Conservation (phyloP, 345 rosid genomes). For the Camelina hispida region DNA sequence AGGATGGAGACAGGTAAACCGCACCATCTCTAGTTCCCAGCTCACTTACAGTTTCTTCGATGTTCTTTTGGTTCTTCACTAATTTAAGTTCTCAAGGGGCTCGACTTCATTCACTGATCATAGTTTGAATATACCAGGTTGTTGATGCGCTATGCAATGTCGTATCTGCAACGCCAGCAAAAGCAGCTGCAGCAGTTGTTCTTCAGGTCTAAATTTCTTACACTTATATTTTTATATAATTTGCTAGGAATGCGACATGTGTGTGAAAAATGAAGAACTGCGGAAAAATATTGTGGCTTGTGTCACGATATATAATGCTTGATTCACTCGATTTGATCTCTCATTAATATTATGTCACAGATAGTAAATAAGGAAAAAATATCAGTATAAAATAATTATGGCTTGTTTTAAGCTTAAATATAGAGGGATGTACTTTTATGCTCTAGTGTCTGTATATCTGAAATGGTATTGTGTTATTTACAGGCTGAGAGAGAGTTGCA, state of each 20-base stretch:
- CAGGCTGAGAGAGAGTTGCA: conserved; percentile 97
- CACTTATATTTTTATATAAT: conserved; percentile 12
- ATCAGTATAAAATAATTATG: neutral
- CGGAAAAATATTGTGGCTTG: conserved; percentile 16
- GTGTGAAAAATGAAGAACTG: conserved; percentile 19
- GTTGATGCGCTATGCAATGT: conserved; percentile 96
- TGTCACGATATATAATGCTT: neutral
- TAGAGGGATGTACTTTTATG: neutral
- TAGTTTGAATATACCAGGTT: conserved; percentile 54
- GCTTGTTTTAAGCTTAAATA: conserved; percentile 13
- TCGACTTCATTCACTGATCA: conserved; percentile 33
- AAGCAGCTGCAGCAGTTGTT: conserved; percentile 92
- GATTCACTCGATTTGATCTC: conserved; percentile 3
- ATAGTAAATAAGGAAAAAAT: neutral
- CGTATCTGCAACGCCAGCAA: conserved; percentile 84
- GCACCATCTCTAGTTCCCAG: conserved; percentile 12
- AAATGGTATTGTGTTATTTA: conserved; percentile 43
- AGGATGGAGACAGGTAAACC: conserved; percentile 98
- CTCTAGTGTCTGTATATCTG: conserved; percentile 16
- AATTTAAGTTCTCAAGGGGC: conserved; percentile 12
- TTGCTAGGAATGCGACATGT: neutral
- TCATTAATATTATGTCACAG: neutral
- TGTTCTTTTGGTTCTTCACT: conserved; percentile 11
- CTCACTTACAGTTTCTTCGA: conserved; percentile 7
- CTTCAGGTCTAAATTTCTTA: conserved; percentile 80